phyloP scores from a whole-genome alignment of 2,329 filamentous ascomycete genomes.

The Fusarium sp. region DNA sequence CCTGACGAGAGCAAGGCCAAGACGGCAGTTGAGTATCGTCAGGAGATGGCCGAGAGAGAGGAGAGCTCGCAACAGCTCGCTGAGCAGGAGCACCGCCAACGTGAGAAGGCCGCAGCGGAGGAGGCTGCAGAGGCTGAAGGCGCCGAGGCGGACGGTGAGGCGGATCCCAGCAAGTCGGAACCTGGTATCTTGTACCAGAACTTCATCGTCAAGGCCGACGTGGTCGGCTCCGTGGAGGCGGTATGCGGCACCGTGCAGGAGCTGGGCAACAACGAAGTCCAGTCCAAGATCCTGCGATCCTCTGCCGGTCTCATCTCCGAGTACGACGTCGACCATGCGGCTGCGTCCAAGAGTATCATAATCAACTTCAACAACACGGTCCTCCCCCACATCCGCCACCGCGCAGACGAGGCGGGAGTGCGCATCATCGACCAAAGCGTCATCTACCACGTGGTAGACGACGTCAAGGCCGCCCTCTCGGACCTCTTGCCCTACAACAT shows the following conservation, averaged over 20 bases:
- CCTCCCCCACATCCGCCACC: slow-evolving; percentile 69
- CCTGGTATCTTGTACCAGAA: slow-evolving; percentile 66
- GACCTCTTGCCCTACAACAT: slow-evolving; percentile 72
- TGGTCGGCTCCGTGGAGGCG: slow-evolving; percentile 92
- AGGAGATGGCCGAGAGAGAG: slow-evolving; percentile 73
- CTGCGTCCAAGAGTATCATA: slow-evolving; percentile 75
- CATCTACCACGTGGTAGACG: slow-evolving; percentile 81
- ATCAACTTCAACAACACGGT: slow-evolving; percentile 85
- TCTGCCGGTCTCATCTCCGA: slow-evolving; percentile 80
- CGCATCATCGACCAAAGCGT: slow-evolving; percentile 83
- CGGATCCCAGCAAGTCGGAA: slow-evolving; percentile 50
- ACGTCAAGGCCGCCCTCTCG: slow-evolving; percentile 72
- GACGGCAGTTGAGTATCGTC: slow-evolving; percentile 76
- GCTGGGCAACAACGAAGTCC: slow-evolving; percentile 85
- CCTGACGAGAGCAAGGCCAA: slow-evolving; percentile 79
- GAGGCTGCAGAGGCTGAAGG: slow-evolving; percentile 49
- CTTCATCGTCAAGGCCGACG: slow-evolving; percentile 91
- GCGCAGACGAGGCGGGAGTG: slow-evolving; percentile 76
- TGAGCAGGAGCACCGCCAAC: slow-evolving; percentile 69
- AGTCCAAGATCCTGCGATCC: slow-evolving; percentile 76
- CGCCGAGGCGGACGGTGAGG: slow-evolving; percentile 51
- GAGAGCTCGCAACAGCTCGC: slow-evolving; percentile 83
- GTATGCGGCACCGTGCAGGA: slow-evolving; percentile 78
- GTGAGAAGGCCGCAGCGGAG: slow-evolving; percentile 58
- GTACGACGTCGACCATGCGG: slow-evolving; percentile 88